Base-by-base conservation (phyloP, 2,329 filamentous ascomycete species). In the Ploettnerulaceae sp. region DNA sequence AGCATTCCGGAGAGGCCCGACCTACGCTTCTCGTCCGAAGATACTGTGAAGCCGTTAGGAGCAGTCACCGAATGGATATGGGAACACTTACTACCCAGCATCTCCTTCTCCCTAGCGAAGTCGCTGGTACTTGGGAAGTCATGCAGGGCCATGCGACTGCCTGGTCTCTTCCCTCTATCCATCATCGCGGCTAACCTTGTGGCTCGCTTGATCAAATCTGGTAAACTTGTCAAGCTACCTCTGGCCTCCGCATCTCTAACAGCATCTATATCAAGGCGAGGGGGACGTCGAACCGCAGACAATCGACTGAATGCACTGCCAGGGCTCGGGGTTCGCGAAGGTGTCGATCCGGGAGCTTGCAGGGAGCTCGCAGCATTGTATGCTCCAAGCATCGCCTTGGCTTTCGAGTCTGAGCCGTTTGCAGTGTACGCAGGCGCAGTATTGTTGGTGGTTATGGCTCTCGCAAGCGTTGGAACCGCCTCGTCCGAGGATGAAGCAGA, bases 221-320 rank as follows among this genome's bases (percentile, higher is more conserved):
- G 86, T 49, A 98, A 71, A 66, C 90, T 96, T 1, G 93, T 97
- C 53, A 95, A 73, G 63, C 90, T 96, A 3, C 89, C 90, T 60
- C 93, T 80, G 1, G 84, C 79, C 65, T 96, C 89, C 12, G 87
- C 86, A 41, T 84, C 81, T 54, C 81, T 78, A 3, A 95, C 86
- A 3, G 86, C 86, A 61, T 90, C 83, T 18, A 96, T 84, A 61
- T 96, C 82, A 3, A 96, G 70, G 26, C 78, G 79, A 3, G 88
- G 86, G 24, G 91, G 90, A 38, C 77, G 69, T 55, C 74, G 70
- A 46, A 82, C 71, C 9, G 74, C 76, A 8, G 79, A 81, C 18
- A 79, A 55, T 14, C 70, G 68, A 53, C 69, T 75, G 54, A 58
- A 61, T 20, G 48, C 47, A 18, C 28, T 35, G 14, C 31, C 22